A percentile compares a stretch with the other conserved stretches of the same genome.
phyloP scores from a whole-genome alignment of 441 rosid genomes.

The Viola pubescens region DNA sequence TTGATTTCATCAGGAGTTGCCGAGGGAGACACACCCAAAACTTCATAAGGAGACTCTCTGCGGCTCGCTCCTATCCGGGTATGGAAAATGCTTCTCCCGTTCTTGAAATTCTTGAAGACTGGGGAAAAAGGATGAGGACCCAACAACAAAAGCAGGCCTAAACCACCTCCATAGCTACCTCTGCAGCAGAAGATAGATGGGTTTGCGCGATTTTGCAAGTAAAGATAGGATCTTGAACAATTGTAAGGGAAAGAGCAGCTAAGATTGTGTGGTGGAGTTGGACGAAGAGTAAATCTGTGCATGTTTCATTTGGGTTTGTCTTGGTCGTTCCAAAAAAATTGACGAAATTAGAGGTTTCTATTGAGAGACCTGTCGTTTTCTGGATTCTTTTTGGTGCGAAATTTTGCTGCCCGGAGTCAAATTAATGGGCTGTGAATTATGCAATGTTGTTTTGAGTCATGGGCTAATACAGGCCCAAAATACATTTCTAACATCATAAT shows the following conservation, averaged over 20 bases:
- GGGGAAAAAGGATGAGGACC: slow-evolving; percentile 19
- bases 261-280: slow-evolving; percentile 9
- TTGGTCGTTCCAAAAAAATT: neutral
- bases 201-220: slow-evolving; percentile 21
- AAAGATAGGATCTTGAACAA: slow-evolving; percentile 34
- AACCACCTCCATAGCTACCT: slow-evolving; percentile 22
- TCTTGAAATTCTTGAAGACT: slow-evolving; percentile 20
- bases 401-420: no score
- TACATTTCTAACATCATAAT: no score
- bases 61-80: slow-evolving; percentile 42
- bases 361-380: no score
- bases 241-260: slow-evolving; percentile 21
- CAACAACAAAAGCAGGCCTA: slow-evolving; percentile 15
- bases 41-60: slow-evolving; percentile 78
- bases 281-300: slow-evolving; percentile 31
- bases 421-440: no score
- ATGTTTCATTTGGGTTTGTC: slow-evolving; percentile 21
- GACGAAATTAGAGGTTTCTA: no score
- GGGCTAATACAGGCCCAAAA: no score
- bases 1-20: slow-evolving; percentile 78
- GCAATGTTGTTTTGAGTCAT: no score
- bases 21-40: slow-evolving; percentile 71
- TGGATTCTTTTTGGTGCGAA: no score
- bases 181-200: slow-evolving; percentile 30
- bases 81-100: slow-evolving; percentile 25